These are phyloP conservation scores for Penicillium bovifimosum DNA, from an alignment of 495 filamentous ascomycete genomes.

Conservation along the genomic window DNA sequence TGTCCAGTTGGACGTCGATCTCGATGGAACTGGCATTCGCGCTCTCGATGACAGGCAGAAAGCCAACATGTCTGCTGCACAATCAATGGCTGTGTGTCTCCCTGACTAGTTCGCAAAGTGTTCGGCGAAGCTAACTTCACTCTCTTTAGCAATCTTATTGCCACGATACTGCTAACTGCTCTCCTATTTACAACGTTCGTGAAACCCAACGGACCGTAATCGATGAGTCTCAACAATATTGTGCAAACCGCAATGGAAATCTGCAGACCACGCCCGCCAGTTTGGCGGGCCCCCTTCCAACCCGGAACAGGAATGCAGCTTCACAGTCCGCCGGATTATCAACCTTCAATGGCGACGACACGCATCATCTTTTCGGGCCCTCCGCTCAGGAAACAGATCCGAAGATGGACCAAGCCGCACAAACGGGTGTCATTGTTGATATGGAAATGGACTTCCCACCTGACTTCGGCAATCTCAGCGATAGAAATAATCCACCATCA, in stretches of 20 bases:
- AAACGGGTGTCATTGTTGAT: slow-evolving; percentile 14
- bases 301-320: slow-evolving; percentile 17
- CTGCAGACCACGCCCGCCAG: background rate
- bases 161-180: slow-evolving; percentile 8
- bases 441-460: slow-evolving; percentile 31
- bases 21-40: slow-evolving; percentile 57
- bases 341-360: slow-evolving; percentile 2
- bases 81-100: slow-evolving; percentile 14
- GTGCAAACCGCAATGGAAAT: background rate
- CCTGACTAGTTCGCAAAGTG: background rate
- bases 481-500: slow-evolving; percentile 27
- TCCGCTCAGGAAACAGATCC: background rate
- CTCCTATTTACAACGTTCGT: slow-evolving; percentile 9
- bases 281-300: slow-evolving; percentile 24
- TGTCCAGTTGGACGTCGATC: slow-evolving; percentile 86
- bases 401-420: slow-evolving; percentile 2
- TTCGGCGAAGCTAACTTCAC: background rate
- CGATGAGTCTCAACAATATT: slow-evolving; percentile 2
- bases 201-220: slow-evolving; percentile 2
- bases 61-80: background rate
- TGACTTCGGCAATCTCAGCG: slow-evolving; percentile 22
- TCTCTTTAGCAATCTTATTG: slow-evolving; percentile 9
- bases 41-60: slow-evolving; percentile 11
- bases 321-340: background rate
- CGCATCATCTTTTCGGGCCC: slow-evolving; percentile 3